A percentile compares a stretch with the other conserved stretches of the same genome.
Conservation (phyloP, 129 eudicot species). For the Scalesia atractyloides region DNA sequence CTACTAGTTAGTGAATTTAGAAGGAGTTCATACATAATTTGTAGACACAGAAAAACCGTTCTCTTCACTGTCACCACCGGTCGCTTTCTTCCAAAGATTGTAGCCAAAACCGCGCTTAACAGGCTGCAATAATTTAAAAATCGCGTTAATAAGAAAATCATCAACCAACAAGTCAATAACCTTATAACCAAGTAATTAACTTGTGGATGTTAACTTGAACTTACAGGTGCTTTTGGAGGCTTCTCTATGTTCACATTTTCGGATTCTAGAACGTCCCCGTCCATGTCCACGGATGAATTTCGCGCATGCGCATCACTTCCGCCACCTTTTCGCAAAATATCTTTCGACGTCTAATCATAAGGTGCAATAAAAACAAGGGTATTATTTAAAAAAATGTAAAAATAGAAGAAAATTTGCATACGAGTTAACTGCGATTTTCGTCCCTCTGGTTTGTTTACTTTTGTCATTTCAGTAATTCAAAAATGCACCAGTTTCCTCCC, state of each 20-base stretch:
- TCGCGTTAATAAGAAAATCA: neutral
- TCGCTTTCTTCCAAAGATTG: slow-evolving; percentile 40
- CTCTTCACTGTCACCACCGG: slow-evolving; percentile 39
- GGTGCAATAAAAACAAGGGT: slow-evolving; percentile 7
- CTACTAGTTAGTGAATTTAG: neutral
- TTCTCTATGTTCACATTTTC: slow-evolving; percentile 44
- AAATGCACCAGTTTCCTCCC: too few species aligned
- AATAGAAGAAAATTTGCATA: neutral
- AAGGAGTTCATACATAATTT: slow-evolving; percentile 48
- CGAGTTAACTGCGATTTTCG: too few species aligned
- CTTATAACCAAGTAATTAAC: neutral
- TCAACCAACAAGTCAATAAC: neutral
- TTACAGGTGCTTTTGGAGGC: slow-evolving; percentile 64
- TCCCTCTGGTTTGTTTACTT: too few species aligned
- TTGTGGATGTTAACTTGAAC: slow-evolving; percentile 14
- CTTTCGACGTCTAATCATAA: slow-evolving; percentile 59
- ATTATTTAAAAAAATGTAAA: neutral
- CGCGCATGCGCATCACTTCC: slow-evolving; percentile 28
- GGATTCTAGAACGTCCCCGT: slow-evolving; percentile 34
- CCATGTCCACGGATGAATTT: slow-evolving; percentile 29
- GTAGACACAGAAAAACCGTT: slow-evolving; percentile 56
- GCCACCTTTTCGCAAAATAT: slow-evolving; percentile 43
- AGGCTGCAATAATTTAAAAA: slow-evolving; percentile 40
- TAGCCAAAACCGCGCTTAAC: slow-evolving; percentile 45
- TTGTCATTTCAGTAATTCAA: too few species aligned